Percentiles rank a stretch among this genome's conserved stretches.
These are phyloP conservation scores for Boechera divaricarpa DNA, from an alignment of 345 rosid genomes.

Conservation along the genomic window DNA sequence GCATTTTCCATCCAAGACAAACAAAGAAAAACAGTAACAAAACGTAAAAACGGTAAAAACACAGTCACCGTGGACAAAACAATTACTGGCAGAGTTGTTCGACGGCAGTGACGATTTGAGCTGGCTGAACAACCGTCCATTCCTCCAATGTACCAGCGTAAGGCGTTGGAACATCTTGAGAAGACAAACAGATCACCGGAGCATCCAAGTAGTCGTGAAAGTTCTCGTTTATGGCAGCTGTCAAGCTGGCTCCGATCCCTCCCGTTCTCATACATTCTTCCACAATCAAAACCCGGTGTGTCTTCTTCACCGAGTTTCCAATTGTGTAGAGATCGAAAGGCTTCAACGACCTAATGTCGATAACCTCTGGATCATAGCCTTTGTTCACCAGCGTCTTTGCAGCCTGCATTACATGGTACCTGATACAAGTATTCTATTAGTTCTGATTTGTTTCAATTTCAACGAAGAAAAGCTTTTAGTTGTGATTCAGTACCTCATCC, in stretches of 20 bases:
- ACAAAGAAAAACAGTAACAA: neutral
- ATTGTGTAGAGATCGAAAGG: constrained; percentile 86
- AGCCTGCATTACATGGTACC: constrained; percentile 97
- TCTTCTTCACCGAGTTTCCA: constrained; percentile 92
- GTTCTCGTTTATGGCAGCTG: constrained; percentile 83
- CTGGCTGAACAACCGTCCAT: constrained; percentile 93
- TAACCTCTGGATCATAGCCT: constrained; percentile 92
- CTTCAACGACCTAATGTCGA: constrained; percentile 84
- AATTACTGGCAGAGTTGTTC: constrained; percentile 81
- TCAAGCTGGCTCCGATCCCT: constrained; percentile 92
- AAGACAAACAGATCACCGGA: constrained; percentile 84
- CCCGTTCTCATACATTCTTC: constrained; percentile 98
- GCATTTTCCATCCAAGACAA: neutral
- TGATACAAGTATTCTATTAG: constrained; percentile 27
- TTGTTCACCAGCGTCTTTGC: constrained; percentile 89
- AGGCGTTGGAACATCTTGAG: constrained; percentile 94
- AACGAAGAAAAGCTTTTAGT: constrained; percentile 8
- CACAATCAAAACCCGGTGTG: constrained; percentile 85
- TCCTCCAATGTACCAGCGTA: constrained; percentile 90
- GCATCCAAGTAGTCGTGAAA: constrained; percentile 91
- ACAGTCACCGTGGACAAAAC: neutral
- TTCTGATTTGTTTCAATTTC: neutral
- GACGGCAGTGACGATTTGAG: constrained; percentile 86
- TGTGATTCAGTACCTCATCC: constrained; percentile 70
- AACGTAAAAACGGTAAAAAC: neutral